Evolutionary conservation across 257 asterid genomes (phyloP).

Genomic region (Rauvolfia tetraphylla): DNA sequence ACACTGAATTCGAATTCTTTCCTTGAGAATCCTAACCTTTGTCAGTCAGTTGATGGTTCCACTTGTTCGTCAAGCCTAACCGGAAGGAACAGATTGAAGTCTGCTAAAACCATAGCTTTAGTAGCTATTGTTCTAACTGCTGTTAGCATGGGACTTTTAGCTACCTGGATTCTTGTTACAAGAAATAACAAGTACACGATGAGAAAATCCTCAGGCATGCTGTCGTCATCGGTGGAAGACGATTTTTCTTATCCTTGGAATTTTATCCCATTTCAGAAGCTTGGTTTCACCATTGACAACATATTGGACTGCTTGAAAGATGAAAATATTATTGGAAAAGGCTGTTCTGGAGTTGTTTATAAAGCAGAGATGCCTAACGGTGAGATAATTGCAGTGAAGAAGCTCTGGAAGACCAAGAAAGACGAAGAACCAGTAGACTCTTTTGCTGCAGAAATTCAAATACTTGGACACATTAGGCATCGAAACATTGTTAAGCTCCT

Average conservation of each 20-base stretch:
- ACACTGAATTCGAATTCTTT: constrained; percentile 57
- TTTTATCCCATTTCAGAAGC: constrained; percentile 85
- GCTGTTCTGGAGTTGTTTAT: constrained; percentile 88
- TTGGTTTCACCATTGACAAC: constrained; percentile 57
- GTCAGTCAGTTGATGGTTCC: constrained; percentile 68
- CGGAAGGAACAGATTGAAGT: constrained; percentile 36
- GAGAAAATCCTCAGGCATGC: constrained; percentile 37
- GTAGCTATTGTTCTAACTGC: constrained; percentile 49
- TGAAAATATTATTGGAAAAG: constrained; percentile 81
- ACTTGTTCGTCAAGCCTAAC: constrained; percentile 52
- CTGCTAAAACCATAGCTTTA: constrained; percentile 53
- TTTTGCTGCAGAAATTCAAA: constrained; percentile 90
- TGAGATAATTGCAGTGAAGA: constrained; percentile 77
- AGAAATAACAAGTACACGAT: constrained; percentile 41
- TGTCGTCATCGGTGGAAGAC: constrained; percentile 44
- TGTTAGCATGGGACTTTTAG: constrained; percentile 43
- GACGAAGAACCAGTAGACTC: constrained; percentile 65
- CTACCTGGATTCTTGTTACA: constrained; percentile 49
- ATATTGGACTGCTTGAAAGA: constrained; percentile 70
- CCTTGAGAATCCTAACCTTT: constrained; percentile 60
- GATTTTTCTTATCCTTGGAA: constrained; percentile 92
- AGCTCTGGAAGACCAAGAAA: constrained; percentile 83
- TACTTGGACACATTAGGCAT: constrained; percentile 91
- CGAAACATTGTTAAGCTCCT: constrained; percentile 79
- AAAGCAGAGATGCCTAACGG: constrained; percentile 78